A percentile compares a stretch with the other conserved stretches of the same genome.
Evolutionary conservation across 2,329 filamentous ascomycete genomes (phyloP).

Genomic region (Colletotrichum noveboracense): DNA sequence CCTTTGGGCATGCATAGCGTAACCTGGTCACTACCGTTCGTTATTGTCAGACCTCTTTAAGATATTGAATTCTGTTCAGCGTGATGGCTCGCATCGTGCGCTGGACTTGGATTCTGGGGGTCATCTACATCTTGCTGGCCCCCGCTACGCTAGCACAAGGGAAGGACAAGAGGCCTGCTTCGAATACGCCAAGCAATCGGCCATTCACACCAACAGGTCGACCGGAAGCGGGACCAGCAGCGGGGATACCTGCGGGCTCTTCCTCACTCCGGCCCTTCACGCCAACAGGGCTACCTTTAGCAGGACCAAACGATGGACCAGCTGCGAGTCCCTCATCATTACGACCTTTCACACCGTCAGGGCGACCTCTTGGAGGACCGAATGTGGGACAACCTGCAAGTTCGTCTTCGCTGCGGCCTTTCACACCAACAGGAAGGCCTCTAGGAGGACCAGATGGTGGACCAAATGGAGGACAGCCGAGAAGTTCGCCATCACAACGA

Average conservation of each 20-base stretch:
- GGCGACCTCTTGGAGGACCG: not conserved
- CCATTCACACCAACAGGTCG: not conserved
- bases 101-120: not conserved
- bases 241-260: not conserved
- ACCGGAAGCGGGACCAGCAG: not conserved
- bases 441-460: not conserved
- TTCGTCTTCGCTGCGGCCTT: rapidly evolving
- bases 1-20: not conserved
- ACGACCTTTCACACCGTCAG: not conserved
- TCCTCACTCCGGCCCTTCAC: not conserved
- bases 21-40: not conserved
- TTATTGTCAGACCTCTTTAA: not conserved
- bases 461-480: not conserved
- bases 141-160: not conserved
- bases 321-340: too few species aligned
- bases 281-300: not conserved
- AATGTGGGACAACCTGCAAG: not conserved
- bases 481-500: rapidly evolving
- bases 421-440: not conserved
- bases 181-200: not conserved
- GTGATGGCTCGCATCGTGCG: not conserved
- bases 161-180: not conserved
- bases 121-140: not conserved
- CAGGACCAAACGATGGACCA: too few species aligned
- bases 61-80: not conserved